A percentile compares a stretch with the other conserved stretches of the same genome.
These are phyloP conservation scores for Wickerhamomyces tratensis DNA, from an alignment of 805 yeast genomes.

Conservation along the genomic window DNA sequence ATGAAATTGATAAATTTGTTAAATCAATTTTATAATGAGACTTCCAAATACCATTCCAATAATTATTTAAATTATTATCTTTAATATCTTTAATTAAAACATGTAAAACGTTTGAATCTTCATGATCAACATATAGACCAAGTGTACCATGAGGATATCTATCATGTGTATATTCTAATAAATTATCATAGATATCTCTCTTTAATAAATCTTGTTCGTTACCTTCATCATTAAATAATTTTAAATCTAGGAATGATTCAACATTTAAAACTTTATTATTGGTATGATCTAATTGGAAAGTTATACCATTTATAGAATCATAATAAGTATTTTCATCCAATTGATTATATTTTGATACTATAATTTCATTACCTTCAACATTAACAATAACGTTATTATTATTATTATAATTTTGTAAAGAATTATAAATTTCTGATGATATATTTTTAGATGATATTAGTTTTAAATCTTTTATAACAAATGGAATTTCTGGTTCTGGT, in stretches of 20 bases:
- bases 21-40: constrained; percentile 45
- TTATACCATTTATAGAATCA: constrained; percentile 38
- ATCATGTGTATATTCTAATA: constrained; percentile 41
- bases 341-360: constrained; percentile 41
- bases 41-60: constrained; percentile 85
- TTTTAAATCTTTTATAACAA: neutral
- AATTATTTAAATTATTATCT: constrained; percentile 58
- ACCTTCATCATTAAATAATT: constrained; percentile 8
- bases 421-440: constrained; percentile 22
- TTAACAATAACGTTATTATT: constrained; percentile 25
- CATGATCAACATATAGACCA: constrained; percentile 28
- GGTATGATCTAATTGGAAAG: constrained; percentile 52
- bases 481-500: neutral
- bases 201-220: constrained; percentile 12
- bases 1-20: constrained; percentile 20
- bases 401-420: constrained; percentile 31
- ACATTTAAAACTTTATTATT: constrained; percentile 40
- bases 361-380: constrained; percentile 23
- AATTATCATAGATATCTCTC: constrained; percentile 8
- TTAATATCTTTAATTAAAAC: constrained; percentile 63
- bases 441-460: constrained; percentile 19
- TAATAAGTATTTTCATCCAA: constrained; percentile 37
- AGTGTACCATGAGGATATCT: constrained; percentile 57
- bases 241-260: constrained; percentile 27
- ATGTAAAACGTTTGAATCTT: constrained; percentile 14